Conservation (phyloP, 2,329 filamentous ascomycete species). For the Alternaria infectoria region DNA sequence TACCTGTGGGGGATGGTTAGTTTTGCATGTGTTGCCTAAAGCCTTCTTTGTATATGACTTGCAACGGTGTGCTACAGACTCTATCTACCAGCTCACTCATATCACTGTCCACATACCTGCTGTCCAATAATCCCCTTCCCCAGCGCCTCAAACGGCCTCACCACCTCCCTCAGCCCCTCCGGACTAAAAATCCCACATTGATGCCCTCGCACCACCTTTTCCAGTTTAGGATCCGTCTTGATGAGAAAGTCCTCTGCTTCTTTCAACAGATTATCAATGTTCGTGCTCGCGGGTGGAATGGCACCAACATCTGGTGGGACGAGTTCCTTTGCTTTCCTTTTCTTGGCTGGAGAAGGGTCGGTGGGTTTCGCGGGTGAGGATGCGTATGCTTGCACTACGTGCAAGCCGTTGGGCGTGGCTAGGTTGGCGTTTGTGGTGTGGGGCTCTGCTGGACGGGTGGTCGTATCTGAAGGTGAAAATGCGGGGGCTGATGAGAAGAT, state of each 20-base stretch:
- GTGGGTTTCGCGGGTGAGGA: slow-evolving; percentile 44
- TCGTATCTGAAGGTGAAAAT: slow-evolving; percentile 49
- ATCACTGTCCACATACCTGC: slow-evolving; percentile 59
- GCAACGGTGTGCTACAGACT: no score
- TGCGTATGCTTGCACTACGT: slow-evolving; percentile 59
- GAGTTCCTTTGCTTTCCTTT: slow-evolving; percentile 49
- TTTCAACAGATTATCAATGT: slow-evolving; percentile 75
- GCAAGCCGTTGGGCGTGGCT: slow-evolving; percentile 73
- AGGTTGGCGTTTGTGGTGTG: slow-evolving; percentile 72
- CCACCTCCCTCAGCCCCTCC: slow-evolving; percentile 78
- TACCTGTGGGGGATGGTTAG: slow-evolving; percentile 56
- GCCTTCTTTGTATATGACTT: not conserved
- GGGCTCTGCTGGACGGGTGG: slow-evolving; percentile 68
- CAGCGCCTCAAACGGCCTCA: slow-evolving; percentile 87
- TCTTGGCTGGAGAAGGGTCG: slow-evolving; percentile 48
- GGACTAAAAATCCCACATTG: slow-evolving; percentile 81
- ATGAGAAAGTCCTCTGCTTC: slow-evolving; percentile 79
- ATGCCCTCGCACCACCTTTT: slow-evolving; percentile 73
- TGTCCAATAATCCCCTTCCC: slow-evolving; percentile 91
- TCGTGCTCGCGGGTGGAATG: slow-evolving; percentile 54
- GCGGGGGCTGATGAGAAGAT: slow-evolving; percentile 48
- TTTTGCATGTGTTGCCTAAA: not conserved
- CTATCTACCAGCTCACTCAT: not conserved
- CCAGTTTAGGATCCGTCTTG: slow-evolving; percentile 73
- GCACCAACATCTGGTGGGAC: slow-evolving; percentile 43